Percentiles rank a stretch among this genome's conserved stretches.
Conservation (phyloP, 2,329 filamentous ascomycete genomes). For the Monosporascus sp. region DNA sequence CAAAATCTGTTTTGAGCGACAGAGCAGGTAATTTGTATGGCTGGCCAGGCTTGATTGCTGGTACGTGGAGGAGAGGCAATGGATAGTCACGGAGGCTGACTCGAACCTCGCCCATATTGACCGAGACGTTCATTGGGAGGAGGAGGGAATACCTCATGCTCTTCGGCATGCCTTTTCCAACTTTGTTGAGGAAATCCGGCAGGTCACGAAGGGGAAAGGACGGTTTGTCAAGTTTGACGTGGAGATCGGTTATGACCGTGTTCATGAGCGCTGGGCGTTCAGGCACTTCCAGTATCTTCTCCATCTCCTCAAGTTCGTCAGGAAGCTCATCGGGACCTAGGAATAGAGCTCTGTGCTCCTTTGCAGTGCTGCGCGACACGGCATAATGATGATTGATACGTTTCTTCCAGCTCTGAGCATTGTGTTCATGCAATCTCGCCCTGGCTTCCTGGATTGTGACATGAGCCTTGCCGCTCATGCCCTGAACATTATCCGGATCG, state of each 20-base stretch:
- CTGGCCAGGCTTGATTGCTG: constrained; percentile 72
- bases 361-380: constrained; percentile 67
- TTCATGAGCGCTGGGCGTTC: constrained; percentile 79
- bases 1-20: constrained; percentile 83
- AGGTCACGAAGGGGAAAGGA: constrained; percentile 80
- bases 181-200: constrained; percentile 75
- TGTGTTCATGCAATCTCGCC: constrained; percentile 68
- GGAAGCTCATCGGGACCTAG: constrained; percentile 77
- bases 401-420: constrained; percentile 86
- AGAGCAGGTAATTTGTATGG: constrained; percentile 75
- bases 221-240: constrained; percentile 83
- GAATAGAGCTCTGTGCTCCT: constrained; percentile 72
- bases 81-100: constrained; percentile 91
- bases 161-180: constrained; percentile 94
- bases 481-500: constrained; percentile 67
- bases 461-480: constrained; percentile 65
- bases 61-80: constrained; percentile 84
- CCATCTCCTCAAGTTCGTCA: constrained; percentile 74
- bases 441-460: constrained; percentile 73
- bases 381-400: constrained; percentile 74
- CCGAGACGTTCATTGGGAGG: constrained; percentile 80
- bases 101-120: constrained; percentile 85
- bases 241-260: constrained; percentile 74
- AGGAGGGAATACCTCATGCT: constrained; percentile 88
- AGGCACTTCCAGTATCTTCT: constrained; percentile 80